Percentiles rank a stretch among this genome's conserved stretches.
Conservation (phyloP, 2,329 filamentous ascomycete genomes). For the Macrophomina tecta region DNA sequence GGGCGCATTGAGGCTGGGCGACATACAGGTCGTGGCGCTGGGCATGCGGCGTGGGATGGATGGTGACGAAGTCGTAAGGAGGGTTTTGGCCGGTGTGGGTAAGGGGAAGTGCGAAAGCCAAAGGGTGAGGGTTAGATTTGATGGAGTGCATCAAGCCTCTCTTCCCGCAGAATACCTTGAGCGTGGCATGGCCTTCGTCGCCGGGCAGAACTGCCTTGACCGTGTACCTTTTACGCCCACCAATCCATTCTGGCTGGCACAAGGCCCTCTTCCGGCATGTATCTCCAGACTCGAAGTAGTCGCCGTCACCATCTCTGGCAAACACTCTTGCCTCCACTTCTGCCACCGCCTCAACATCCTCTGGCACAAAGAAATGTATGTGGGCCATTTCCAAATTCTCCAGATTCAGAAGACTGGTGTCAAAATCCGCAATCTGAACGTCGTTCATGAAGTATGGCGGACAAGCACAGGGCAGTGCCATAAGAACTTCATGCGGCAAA, state of each 20-base stretch:
- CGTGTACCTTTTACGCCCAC: conserved; percentile 86
- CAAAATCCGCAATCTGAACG: conserved; percentile 84
- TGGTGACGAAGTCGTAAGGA: conserved; percentile 87
- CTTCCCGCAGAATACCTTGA: conserved; percentile 94
- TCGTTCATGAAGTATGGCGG: conserved; percentile 86
- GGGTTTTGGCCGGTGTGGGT: conserved; percentile 92
- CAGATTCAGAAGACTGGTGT: conserved; percentile 82
- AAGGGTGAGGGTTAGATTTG: conserved; percentile 90
- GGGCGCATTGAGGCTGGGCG: conserved; percentile 90
- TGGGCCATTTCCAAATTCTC: conserved; percentile 95
- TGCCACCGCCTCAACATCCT: conserved; percentile 88
- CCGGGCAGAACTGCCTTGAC: conserved; percentile 90
- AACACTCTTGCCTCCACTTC: conserved; percentile 88
- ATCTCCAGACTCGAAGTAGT: conserved; percentile 92
- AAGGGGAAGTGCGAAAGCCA: conserved; percentile 89
- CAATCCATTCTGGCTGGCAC: conserved; percentile 89
- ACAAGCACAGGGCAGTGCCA: conserved; percentile 84
- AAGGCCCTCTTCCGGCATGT: conserved; percentile 83
- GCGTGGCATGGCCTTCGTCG: conserved; percentile 84
- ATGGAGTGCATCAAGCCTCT: conserved; percentile 96
- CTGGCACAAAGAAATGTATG: conserved; percentile 82
- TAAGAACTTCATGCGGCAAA: conserved; percentile 81
- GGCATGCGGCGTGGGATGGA: conserved; percentile 97
- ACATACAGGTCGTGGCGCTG: conserved; percentile 97
- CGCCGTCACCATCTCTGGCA: conserved; percentile 83